Percentiles rank a stretch among this genome's conserved stretches.
These are phyloP conservation scores for Tinospora cordifolia DNA, from an alignment of 164 flowering plant genomes.

Conservation along the genomic window DNA sequence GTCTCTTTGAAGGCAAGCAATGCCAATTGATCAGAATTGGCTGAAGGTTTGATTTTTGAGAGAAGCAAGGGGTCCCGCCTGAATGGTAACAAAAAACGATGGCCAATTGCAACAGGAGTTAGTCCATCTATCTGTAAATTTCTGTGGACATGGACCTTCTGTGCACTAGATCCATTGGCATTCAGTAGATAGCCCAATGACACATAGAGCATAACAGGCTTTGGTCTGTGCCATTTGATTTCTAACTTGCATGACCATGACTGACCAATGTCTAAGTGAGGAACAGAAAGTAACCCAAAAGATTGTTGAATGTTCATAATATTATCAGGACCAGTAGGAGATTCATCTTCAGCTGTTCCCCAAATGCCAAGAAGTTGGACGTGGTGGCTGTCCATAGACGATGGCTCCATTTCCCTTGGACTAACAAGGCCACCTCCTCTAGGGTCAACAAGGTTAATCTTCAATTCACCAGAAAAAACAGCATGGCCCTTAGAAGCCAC, in stretches of 20 bases:
- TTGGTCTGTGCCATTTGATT: constrained; percentile 91
- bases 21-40: constrained; percentile 33
- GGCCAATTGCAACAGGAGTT: constrained; percentile 51
- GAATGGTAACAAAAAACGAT: constrained; percentile 62
- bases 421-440: constrained; percentile 80
- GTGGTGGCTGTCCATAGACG: constrained; percentile 59
- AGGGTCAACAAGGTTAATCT: constrained; percentile 88
- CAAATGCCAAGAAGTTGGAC: constrained; percentile 75
- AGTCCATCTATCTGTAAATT: constrained; percentile 93
- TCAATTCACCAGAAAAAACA: constrained; percentile 76
- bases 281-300: constrained; percentile 83
- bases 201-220: constrained; percentile 77
- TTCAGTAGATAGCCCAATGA: constrained; percentile 68
- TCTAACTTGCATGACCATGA: constrained; percentile 86
- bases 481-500: constrained; percentile 66
- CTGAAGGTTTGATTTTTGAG: constrained; percentile 40
- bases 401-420: constrained; percentile 75
- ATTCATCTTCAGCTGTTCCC: constrained; percentile 40
- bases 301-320: constrained; percentile 75
- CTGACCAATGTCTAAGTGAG: constrained; percentile 49
- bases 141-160: constrained; percentile 73
- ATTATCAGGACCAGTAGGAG: constrained; percentile 30
- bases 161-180: constrained; percentile 40
- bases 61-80: constrained; percentile 64
- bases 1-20: constrained; percentile 54